Evolutionary conservation across 148 eudicot species (phyloP).

Genomic region (Chenopodium berlandieri): DNA sequence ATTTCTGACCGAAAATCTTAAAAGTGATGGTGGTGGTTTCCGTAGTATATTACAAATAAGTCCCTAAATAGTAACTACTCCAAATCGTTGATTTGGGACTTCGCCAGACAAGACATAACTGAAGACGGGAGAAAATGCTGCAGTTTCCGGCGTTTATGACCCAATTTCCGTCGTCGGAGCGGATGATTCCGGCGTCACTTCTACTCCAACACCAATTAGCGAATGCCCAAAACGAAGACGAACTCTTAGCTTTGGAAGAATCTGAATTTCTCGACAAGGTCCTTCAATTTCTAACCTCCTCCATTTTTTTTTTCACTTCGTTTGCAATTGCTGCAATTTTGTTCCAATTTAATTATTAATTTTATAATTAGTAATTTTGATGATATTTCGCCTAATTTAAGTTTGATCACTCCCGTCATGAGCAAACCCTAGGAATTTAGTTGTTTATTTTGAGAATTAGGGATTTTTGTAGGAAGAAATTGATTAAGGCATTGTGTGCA

Average conservation of each 20-base stretch:
- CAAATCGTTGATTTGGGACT: neutral
- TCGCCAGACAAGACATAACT: neutral
- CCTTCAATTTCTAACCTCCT: neutral
- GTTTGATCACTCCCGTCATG: neutral
- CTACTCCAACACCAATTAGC: constrained; percentile 58
- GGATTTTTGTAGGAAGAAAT: neutral
- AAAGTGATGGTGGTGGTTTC: too few species aligned
- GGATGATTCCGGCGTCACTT: constrained; percentile 65
- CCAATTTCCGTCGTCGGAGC: constrained; percentile 65
- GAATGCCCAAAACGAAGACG: constrained; percentile 69
- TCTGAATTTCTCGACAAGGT: constrained; percentile 78
- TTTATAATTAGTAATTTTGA: neutral
- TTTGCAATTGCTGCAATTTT: neutral
- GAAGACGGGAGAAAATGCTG: constrained; percentile 29
- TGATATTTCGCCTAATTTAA: neutral
- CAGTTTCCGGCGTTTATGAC: constrained; percentile 70
- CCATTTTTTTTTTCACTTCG: neutral
- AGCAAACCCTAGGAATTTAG: neutral
- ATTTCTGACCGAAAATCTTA: too few species aligned
- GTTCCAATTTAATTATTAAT: neutral
- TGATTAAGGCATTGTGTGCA: too few species aligned
- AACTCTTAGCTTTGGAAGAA: constrained; percentile 79
- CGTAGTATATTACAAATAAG: too few species aligned
- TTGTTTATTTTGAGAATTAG: neutral
- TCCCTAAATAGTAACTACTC: neutral